Evolutionary conservation across 2,329 filamentous ascomycete species (phyloP).

Genomic region (Basipetospora chlamydospora): DNA sequence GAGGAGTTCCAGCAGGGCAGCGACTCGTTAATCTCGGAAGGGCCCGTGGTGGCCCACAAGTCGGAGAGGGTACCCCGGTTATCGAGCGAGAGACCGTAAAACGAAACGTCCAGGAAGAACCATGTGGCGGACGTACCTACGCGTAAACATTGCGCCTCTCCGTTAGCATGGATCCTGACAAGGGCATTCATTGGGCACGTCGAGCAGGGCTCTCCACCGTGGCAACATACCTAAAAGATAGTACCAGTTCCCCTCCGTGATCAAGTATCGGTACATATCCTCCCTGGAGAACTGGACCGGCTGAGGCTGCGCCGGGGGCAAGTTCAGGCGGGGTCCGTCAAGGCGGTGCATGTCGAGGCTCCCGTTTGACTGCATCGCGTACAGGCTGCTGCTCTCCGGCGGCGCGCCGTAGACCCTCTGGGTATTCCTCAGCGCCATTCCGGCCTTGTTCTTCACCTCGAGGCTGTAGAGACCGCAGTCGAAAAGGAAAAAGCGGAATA

Average conservation of each 20-base stretch:
- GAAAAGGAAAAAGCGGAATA: conserved; percentile 52
- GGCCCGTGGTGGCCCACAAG: conserved; percentile 24
- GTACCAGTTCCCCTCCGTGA: conserved; percentile 30
- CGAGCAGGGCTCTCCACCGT: not conserved
- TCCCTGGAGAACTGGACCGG: conserved; percentile 33
- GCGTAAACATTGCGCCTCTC: not conserved
- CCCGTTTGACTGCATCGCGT: conserved; percentile 15
- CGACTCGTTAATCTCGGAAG: conserved; percentile 18
- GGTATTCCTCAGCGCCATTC: conserved; percentile 43
- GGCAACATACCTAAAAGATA: conserved; percentile 21
- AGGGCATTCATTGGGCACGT: not conserved
- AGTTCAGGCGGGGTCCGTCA: too few relatives aligned
- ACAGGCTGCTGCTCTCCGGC: conserved; percentile 10
- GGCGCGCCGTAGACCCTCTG: conserved; percentile 39
- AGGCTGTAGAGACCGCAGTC: conserved; percentile 52
- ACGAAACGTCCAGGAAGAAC: conserved; percentile 42
- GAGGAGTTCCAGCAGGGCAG: conserved; percentile 34
- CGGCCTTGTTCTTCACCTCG: conserved; percentile 48
- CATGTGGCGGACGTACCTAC: conserved; percentile 31
- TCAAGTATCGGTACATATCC: conserved; percentile 35
- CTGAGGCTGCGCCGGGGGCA: conserved; percentile 15
- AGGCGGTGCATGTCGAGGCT: conserved; percentile 9
- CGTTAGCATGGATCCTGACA: conserved; percentile 9
- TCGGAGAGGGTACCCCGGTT: conserved; percentile 26
- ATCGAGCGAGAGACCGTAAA: conserved; percentile 39